Percentiles rank a stretch among this genome's conserved stretches.
These are phyloP conservation scores for Clarkia xantiana DNA, from an alignment of 345 rosid genomes.

Conservation along the genomic window DNA sequence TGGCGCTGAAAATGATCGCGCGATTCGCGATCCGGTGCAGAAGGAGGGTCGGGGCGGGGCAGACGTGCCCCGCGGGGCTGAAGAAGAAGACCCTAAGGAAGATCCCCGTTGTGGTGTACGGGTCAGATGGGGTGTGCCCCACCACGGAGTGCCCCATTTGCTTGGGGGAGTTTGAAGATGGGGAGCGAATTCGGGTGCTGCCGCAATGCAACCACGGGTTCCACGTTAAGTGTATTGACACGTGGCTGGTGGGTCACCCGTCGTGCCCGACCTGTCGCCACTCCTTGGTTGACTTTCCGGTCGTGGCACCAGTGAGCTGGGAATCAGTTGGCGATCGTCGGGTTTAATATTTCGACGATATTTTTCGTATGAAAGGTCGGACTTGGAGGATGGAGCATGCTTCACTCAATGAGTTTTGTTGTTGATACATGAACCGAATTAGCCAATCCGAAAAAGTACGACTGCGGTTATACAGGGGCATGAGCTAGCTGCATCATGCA, in stretches of 20 bases:
- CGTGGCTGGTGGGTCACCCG: conserved; percentile 42
- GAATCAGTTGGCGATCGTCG: too few species aligned
- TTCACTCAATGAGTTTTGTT: too few species aligned
- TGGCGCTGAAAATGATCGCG: conserved; percentile 21
- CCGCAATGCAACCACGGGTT: conserved; percentile 52
- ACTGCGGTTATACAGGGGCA: too few species aligned
- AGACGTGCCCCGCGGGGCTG: conserved; percentile 11
- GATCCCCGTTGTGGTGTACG: conserved; percentile 3
- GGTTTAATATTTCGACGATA: too few species aligned
- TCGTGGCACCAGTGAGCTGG: too few species aligned
- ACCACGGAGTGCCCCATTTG: conserved; percentile 41
- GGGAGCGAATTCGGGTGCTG: conserved; percentile 33
- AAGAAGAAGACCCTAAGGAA: conserved; percentile 15
- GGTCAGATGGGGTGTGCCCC: background rate
- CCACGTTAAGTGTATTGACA: conserved; percentile 46
- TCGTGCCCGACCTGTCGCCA: conserved; percentile 57
- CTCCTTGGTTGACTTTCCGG: conserved; percentile 3
- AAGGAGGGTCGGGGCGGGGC: conserved; percentile 10
- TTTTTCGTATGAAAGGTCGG: too few species aligned
- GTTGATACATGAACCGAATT: too few species aligned
- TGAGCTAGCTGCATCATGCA: too few species aligned
- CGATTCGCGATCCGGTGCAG: conserved; percentile 23
- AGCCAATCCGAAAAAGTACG: too few species aligned
- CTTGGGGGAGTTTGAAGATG: conserved; percentile 31
- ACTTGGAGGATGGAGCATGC: too few species aligned